Evolutionary conservation across 768 basidiomycete species (phyloP), one percentile per base, ranked within the genome.

Genomic region (Dentipellis fragilis): DNA sequence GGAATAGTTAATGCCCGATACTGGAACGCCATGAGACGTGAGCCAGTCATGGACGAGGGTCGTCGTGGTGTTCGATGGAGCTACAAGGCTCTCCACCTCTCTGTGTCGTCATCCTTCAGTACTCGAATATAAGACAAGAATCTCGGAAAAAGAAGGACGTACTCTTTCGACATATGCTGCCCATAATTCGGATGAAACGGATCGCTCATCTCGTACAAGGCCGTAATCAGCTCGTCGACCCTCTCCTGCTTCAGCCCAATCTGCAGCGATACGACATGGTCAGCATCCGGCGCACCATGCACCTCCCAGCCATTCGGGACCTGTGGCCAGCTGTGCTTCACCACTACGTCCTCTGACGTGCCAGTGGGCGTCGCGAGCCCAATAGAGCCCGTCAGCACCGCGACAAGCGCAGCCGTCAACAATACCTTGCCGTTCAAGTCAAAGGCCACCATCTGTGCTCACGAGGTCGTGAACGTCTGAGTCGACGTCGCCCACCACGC

Each of bases 311-410:
- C 56, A 34, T 39, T 23, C 2, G 57, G 59, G 21, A 52, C 40
- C n/a, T 51, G 38, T 12, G 38, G 36, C 59, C 59, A 60, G 16
- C 35, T 40, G 35, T 60, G 59, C 22, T 60, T 60, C 48, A 58
- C 51, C 12, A 54, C 56, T 6, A 11, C 22, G 8, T 29, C 52
- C 47, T 17, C 21, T 21, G 54, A 12, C 12, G 48, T 23, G 21
- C 36, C 19, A 2, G 42, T 17, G 42, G 42, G n/a, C 8, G 42
- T 8, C 42, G 42, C 42, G 42, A 17, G 6, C 5, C n/a, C 42
- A n/a, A 9, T 10, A 10, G n/a, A 16, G n/a, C n/a, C n/a, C 8
- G 14, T 19, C 42, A 45, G 42, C 9, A 19, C 42, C 42, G 16
- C 42, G 42, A 45, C 42, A n/a, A 45, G 42, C 29, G 29, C 29